Conservation (phyloP, 1,139 yeast species). For the Taphrina confusa region DNA sequence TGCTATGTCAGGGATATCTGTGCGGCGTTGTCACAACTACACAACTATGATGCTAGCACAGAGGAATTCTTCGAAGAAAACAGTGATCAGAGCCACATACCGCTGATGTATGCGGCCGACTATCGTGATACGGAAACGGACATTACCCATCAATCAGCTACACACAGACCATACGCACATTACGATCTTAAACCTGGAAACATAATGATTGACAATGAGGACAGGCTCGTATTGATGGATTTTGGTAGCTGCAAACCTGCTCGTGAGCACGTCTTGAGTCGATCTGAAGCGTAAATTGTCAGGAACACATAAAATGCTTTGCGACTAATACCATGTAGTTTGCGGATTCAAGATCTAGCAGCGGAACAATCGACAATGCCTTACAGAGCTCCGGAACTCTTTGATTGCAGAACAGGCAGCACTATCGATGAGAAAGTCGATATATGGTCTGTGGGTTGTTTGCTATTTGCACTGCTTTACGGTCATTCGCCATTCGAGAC, state of each 20-base stretch:
- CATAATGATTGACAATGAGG: slow-evolving; percentile 73
- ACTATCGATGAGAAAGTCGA: slow-evolving; percentile 72
- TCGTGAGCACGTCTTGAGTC: slow-evolving; percentile 54
- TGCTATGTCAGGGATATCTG: slow-evolving; percentile 67
- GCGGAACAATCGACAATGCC: slow-evolving; percentile 86
- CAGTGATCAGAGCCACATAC: slow-evolving; percentile 45
- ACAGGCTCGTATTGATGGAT: slow-evolving; percentile 76
- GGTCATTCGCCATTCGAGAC: slow-evolving; percentile 85
- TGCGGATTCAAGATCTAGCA: slow-evolving; percentile 75
- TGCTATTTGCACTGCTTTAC: slow-evolving; percentile 73
- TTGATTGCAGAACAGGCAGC: slow-evolving; percentile 69
- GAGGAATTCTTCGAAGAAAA: slow-evolving; percentile 32
- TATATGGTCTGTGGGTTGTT: slow-evolving; percentile 73
- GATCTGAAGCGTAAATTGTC: slow-evolving; percentile 60
- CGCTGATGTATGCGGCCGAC: slow-evolving; percentile 9
- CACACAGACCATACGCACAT: slow-evolving; percentile 71
- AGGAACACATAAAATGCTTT: not conserved
- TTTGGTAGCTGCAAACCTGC: slow-evolving; percentile 79
- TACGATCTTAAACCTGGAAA: slow-evolving; percentile 87
- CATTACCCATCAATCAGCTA: not conserved
- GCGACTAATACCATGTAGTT: not conserved
- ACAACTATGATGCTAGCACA: slow-evolving; percentile 43
- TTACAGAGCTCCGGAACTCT: slow-evolving; percentile 84
- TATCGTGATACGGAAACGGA: slow-evolving; percentile 54
- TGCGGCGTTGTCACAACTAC: slow-evolving; percentile 74